Percentiles rank a stretch among this genome's conserved stretches.
Conservation (phyloP, 2,329 filamentous ascomycete genomes). For the Lachnellula occidentalis region DNA sequence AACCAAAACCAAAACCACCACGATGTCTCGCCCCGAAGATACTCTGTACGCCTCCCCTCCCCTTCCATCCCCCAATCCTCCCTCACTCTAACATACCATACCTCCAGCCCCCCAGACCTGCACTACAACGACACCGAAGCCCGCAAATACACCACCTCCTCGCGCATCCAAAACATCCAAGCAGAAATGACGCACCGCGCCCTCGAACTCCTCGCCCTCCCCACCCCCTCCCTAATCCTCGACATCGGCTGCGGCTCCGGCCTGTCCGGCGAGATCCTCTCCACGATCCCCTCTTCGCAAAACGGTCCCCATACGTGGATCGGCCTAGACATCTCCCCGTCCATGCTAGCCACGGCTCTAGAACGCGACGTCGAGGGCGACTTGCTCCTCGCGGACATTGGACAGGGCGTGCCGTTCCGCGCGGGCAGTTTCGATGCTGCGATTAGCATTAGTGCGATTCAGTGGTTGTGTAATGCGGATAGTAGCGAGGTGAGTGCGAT, state of each 20-base stretch:
- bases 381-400: slow-evolving; percentile 89
- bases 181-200: slow-evolving; percentile 90
- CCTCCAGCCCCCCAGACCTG: slow-evolving; percentile 76
- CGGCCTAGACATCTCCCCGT: slow-evolving; percentile 91
- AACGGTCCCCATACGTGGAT: slow-evolving; percentile 90
- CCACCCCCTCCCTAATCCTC: slow-evolving; percentile 77
- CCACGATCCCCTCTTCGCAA: slow-evolving; percentile 59
- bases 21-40: slow-evolving; percentile 96
- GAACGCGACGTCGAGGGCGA: slow-evolving; percentile 91
- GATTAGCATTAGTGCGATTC: slow-evolving; percentile 91
- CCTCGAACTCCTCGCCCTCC: slow-evolving; percentile 81
- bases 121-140: slow-evolving; percentile 97
- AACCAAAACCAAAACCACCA: slow-evolving; percentile 33
- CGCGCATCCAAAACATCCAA: slow-evolving; percentile 93
- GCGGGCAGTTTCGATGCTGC: slow-evolving; percentile 91
- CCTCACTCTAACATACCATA: slow-evolving; percentile 2
- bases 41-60: slow-evolving; percentile 58
- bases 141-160: slow-evolving; percentile 94
- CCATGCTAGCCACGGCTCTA: slow-evolving; percentile 94
- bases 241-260: slow-evolving; percentile 96
- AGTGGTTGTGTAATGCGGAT: slow-evolving; percentile 97
- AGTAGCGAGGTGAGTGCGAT: slow-evolving; percentile 76
- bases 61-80: slow-evolving; percentile 11
- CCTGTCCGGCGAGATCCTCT: slow-evolving; percentile 89
- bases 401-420: slow-evolving; percentile 90